Conservation (phyloP, 2,329 filamentous ascomycete genomes). For the Ilyonectria mors-panacis region DNA sequence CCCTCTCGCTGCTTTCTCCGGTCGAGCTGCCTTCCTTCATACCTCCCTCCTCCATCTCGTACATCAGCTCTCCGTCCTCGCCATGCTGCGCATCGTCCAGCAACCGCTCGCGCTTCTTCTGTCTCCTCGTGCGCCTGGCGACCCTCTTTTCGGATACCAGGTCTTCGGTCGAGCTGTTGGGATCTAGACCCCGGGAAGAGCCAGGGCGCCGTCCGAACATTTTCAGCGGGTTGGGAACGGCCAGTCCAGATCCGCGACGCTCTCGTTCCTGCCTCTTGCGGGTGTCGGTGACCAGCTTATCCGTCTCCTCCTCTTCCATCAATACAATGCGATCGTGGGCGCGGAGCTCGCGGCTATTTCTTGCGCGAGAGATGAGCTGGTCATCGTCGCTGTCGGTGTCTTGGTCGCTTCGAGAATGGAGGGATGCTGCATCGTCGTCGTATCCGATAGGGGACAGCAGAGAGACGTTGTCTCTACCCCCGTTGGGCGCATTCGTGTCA, state of each 20-base stretch:
- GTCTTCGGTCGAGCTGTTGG: slow-evolving; percentile 64
- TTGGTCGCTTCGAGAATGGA: slow-evolving; percentile 78
- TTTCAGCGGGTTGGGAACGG: slow-evolving; percentile 65
- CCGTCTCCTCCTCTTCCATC: slow-evolving; percentile 81
- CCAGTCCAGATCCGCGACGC: slow-evolving; percentile 64
- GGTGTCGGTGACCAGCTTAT: slow-evolving; percentile 70
- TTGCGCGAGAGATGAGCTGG: slow-evolving; percentile 74
- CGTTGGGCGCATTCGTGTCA: slow-evolving; percentile 40
- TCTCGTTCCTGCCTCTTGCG: slow-evolving; percentile 66
- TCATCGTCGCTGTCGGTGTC: slow-evolving; percentile 85
- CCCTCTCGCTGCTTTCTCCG: slow-evolving; percentile 73
- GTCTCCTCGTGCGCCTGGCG: slow-evolving; percentile 64
- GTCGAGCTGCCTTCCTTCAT: slow-evolving; percentile 77
- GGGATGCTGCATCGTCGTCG: slow-evolving; percentile 78
- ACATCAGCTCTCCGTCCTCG: slow-evolving; percentile 85
- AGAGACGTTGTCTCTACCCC: slow-evolving; percentile 55
- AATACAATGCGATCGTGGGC: slow-evolving; percentile 79
- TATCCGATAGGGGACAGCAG: slow-evolving; percentile 76
- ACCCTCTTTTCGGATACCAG: slow-evolving; percentile 65
- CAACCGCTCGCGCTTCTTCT: slow-evolving; percentile 68
- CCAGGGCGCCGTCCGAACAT: slow-evolving; percentile 58
- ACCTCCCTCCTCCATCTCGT: slow-evolving; percentile 89
- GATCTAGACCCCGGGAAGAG: slow-evolving; percentile 53
- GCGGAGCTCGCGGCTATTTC: slow-evolving; percentile 79
- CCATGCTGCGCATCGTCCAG: slow-evolving; percentile 70